A percentile compares a stretch with the other conserved stretches of the same genome.
Evolutionary conservation across 768 basidiomycete genomes (phyloP).

Genomic region (Podaxis sp.): DNA sequence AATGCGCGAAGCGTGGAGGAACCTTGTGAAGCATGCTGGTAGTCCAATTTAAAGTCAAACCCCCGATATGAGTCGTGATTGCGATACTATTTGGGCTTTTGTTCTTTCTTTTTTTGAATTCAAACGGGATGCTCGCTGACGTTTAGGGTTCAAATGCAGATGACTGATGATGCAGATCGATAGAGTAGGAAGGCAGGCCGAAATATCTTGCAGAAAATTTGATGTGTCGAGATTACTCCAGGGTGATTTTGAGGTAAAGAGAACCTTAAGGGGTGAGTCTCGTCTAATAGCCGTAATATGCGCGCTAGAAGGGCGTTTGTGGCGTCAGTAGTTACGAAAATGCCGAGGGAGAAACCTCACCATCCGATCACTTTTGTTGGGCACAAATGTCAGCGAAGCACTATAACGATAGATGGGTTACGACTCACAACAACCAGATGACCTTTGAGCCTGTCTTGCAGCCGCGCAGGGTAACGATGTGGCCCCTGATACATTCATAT

Average conservation of each 20-base stretch:
- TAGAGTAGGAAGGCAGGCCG: slow-evolving; percentile 9
- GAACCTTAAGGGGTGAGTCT: not conserved
- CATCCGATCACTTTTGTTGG: slow-evolving; percentile 37
- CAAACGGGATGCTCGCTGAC: not conserved
- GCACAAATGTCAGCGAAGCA: slow-evolving; percentile 3
- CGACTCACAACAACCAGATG: slow-evolving; percentile 80
- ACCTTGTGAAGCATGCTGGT: slow-evolving; percentile 12
- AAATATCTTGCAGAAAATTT: slow-evolving; percentile 14
- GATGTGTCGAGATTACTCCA: slow-evolving; percentile 14
- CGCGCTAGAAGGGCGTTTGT: slow-evolving; percentile 28
- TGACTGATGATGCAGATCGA: slow-evolving; percentile 14
- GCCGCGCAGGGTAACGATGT: slow-evolving; percentile 86
- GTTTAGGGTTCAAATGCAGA: slow-evolving; percentile 15
- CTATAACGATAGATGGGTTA: not conserved
- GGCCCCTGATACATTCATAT: slow-evolving; percentile 84
- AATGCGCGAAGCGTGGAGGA: slow-evolving; percentile 3
- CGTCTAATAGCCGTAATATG: slow-evolving; percentile 42
- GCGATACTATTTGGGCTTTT: not conserved
- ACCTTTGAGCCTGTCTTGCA: slow-evolving; percentile 91
- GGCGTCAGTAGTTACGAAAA: slow-evolving; percentile 9
- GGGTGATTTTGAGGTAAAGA: not conserved
- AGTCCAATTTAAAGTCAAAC: slow-evolving; percentile 1
- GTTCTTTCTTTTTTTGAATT: not conserved
- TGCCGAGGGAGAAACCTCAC: slow-evolving; percentile 20
- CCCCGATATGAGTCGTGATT: not conserved